Evolutionary conservation across 371 early-diverging fungal species (phyloP).

Genomic region (Dinochytrium kinnereticum): DNA sequence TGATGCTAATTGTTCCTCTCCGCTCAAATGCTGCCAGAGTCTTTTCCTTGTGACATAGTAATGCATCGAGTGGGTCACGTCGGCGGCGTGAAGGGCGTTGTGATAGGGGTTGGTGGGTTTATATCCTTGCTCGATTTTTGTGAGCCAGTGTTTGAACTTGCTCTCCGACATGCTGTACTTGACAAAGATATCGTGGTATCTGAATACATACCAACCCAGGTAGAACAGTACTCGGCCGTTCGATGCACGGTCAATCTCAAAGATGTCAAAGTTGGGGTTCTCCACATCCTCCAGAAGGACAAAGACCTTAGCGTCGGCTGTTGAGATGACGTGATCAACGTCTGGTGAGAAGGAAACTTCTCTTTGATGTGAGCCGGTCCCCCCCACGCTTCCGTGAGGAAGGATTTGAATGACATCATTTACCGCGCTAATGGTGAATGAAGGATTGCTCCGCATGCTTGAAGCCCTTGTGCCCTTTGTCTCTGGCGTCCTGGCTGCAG

Average conservation of each 20-base stretch:
- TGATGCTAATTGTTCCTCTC: constrained; percentile 49
- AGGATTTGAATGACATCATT: background rate
- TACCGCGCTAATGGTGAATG: constrained; percentile 23
- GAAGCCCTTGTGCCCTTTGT: constrained; percentile 13
- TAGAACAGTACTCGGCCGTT: constrained; percentile 47
- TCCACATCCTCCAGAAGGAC: constrained; percentile 36
- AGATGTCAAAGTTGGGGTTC: constrained; percentile 51
- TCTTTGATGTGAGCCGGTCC: background rate
- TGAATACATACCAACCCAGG: constrained; percentile 43
- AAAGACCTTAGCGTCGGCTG: constrained; percentile 25
- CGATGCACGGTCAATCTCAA: constrained; percentile 37
- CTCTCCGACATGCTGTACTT: constrained; percentile 34
- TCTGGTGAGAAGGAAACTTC: constrained; percentile 21
- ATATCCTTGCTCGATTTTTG: constrained; percentile 50
- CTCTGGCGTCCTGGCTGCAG: constrained; percentile 19
- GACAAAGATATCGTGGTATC: constrained; percentile 37
- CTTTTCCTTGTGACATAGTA: constrained; percentile 44
- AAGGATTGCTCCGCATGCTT: constrained; percentile 17
- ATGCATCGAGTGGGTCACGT: constrained; percentile 53
- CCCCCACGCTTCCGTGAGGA: no score
- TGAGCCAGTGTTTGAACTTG: constrained; percentile 43
- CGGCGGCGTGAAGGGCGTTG: constrained; percentile 59
- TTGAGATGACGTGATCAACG: constrained; percentile 17
- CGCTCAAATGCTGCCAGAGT: constrained; percentile 31
- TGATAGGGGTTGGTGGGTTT: constrained; percentile 56